phyloP scores from a whole-genome alignment of 2,329 filamentous ascomycete species.

The Penicillium nordicum region DNA sequence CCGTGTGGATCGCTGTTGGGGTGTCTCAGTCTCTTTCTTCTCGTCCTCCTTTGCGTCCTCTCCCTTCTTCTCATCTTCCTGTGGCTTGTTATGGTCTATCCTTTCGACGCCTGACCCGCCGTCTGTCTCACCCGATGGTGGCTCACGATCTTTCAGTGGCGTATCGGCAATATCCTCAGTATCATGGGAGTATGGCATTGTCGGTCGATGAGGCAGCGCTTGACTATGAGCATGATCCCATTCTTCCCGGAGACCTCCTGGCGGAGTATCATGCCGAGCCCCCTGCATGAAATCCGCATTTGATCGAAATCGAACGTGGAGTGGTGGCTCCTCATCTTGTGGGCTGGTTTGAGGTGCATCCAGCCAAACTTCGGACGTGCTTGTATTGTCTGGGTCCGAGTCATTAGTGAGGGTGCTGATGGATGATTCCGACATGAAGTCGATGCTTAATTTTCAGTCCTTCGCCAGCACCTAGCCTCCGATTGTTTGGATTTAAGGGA shows the following conservation, averaged over 20 bases:
- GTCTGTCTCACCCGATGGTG: not conserved
- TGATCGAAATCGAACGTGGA: slow-evolving; percentile 20
- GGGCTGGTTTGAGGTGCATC: slow-evolving; percentile 1
- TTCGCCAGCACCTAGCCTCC: not conserved
- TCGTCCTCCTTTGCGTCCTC: not conserved
- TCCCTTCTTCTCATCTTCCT: not conserved
- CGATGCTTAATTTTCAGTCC: not conserved
- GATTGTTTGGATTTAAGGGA: not conserved
- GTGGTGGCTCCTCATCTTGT: not conserved
- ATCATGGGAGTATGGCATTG: slow-evolving; percentile 23
- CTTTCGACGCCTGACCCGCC: not conserved
- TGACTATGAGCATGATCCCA: slow-evolving; percentile 11
- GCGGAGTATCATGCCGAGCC: slow-evolving; percentile 3
- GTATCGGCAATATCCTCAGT: slow-evolving; percentile 30
- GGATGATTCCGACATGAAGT: slow-evolving; percentile 6
- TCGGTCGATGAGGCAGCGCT: slow-evolving; percentile 14
- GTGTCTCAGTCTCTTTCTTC: not conserved
- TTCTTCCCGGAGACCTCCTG: slow-evolving; percentile 8
- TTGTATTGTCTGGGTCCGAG: slow-evolving; percentile 2
- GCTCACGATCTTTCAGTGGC: not conserved
- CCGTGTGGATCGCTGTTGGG: not conserved
- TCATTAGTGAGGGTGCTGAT: not conserved
- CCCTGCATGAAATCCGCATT: not conserved
- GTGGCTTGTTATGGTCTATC: slow-evolving; percentile 1
- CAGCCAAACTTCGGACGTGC: not conserved